These are phyloP conservation scores for Fusarium euwallaceae DNA, from an alignment of 2,329 filamentous ascomycete genomes.

Conservation along the genomic window DNA sequence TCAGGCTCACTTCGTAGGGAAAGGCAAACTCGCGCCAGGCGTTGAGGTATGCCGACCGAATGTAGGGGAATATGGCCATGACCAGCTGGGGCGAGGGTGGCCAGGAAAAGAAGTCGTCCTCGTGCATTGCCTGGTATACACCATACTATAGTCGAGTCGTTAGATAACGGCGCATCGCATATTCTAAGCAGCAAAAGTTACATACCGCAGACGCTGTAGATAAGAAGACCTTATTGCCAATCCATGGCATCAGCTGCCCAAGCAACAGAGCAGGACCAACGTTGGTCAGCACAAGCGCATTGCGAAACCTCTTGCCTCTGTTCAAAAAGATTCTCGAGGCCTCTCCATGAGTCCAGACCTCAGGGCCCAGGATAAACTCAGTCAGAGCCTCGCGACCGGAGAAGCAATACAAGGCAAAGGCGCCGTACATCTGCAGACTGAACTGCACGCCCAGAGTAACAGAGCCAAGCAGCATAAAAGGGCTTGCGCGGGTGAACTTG, in stretches of 20 bases:
- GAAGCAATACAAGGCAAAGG: constrained; percentile 64
- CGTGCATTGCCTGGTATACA: constrained; percentile 59
- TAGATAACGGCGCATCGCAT: constrained; percentile 1
- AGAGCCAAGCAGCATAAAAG: constrained; percentile 76
- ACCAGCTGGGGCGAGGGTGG: constrained; percentile 66
- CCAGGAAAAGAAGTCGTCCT: constrained; percentile 63
- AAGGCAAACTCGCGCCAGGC: constrained; percentile 62
- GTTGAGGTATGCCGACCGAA: constrained; percentile 60
- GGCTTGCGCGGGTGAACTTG: constrained; percentile 65
- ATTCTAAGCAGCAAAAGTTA: neutral
- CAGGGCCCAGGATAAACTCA: constrained; percentile 56
- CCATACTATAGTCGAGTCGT: constrained; percentile 57
- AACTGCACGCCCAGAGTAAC: constrained; percentile 63
- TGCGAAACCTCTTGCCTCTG: constrained; percentile 49
- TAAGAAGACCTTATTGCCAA: constrained; percentile 58
- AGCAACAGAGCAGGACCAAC: constrained; percentile 62
- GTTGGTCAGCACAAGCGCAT: constrained; percentile 56
- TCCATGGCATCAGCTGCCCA: constrained; percentile 57
- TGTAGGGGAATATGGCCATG: constrained; percentile 63
- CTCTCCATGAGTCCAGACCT: constrained; percentile 47
- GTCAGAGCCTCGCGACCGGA: constrained; percentile 62
- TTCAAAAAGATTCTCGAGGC: constrained; percentile 39
- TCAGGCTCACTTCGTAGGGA: constrained; percentile 62
- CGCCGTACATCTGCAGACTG: constrained; percentile 67
- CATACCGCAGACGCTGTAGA: constrained; percentile 59